Percentiles rank a stretch among this genome's conserved stretches.
Evolutionary conservation across 768 basidiomycete species (phyloP).

Genomic region (Mycena galopus): DNA sequence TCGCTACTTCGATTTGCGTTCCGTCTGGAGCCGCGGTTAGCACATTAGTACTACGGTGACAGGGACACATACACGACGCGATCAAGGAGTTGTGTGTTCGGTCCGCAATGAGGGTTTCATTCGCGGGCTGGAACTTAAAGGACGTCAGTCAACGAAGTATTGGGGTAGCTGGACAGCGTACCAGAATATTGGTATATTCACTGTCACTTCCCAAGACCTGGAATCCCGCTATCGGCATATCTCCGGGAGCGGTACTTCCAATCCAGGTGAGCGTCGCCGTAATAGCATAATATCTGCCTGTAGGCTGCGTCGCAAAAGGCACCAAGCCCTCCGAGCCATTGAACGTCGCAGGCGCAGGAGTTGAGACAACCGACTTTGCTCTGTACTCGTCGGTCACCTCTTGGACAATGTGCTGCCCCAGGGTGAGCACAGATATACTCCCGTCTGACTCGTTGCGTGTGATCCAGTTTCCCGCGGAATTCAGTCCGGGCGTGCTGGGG

Average conservation of each 20-base stretch:
- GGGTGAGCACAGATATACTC: conserved; percentile 24
- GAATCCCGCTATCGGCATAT: conserved; percentile 29
- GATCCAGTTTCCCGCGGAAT: conserved; percentile 28
- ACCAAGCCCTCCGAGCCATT: conserved; percentile 24
- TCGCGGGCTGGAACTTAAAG: conserved; percentile 22
- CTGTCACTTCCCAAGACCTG: conserved; percentile 25
- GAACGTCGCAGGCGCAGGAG: conserved; percentile 2
- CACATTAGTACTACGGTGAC: not conserved
- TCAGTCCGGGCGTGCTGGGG: conserved; percentile 24
- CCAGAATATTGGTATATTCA: conserved; percentile 30
- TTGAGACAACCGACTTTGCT: conserved; percentile 23
- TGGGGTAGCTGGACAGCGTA: not conserved
- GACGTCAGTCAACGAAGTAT: not conserved
- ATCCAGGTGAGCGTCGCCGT: conserved; percentile 28
- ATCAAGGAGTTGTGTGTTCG: conserved; percentile 26
- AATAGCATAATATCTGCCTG: conserved; percentile 29
- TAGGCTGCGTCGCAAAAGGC: conserved; percentile 29
- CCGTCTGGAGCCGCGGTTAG: conserved; percentile 20
- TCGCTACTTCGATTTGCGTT: conserved; percentile 27
- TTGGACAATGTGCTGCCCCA: conserved; percentile 27
- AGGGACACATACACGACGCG: conserved; percentile 15
- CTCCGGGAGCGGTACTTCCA: conserved; percentile 19
- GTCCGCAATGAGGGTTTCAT: conserved; percentile 26
- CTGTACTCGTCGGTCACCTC: conserved; percentile 28
- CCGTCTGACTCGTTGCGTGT: conserved; percentile 30